Conservation (phyloP, 2,329 filamentous ascomycete genomes). For the Volutella citrinella region DNA sequence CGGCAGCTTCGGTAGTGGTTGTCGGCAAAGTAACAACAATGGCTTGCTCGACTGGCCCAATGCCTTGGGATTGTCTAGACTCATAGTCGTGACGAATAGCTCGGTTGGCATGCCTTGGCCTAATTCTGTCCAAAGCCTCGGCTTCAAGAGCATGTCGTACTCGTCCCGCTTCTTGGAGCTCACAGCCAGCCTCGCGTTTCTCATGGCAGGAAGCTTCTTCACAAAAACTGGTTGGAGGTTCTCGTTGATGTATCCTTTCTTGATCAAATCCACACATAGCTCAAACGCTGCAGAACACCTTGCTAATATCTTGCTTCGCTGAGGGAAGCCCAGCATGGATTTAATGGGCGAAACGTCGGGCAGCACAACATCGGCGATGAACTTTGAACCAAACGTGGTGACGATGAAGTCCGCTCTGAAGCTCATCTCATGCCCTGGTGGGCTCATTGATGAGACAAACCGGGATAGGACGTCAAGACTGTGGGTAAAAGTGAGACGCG, state of each 20-base stretch:
- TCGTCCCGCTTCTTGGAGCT: conserved; percentile 69
- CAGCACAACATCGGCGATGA: conserved; percentile 74
- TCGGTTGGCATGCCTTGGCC: conserved; percentile 39
- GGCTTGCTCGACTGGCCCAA: conserved; percentile 60
- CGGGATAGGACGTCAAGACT: conserved; percentile 69
- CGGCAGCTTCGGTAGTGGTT: conserved; percentile 61
- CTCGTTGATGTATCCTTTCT: conserved; percentile 66
- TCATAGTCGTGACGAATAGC: conserved; percentile 62
- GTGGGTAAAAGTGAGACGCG: conserved; percentile 74
- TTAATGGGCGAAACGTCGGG: conserved; percentile 72
- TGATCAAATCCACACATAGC: conserved; percentile 68
- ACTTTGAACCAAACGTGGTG: conserved; percentile 53
- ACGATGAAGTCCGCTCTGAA: conserved; percentile 60
- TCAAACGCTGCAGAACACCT: conserved; percentile 89
- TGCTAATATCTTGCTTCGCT: conserved; percentile 70
- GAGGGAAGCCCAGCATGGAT: conserved; percentile 60
- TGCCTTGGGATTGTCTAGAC: conserved; percentile 52
- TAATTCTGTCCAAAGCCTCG: conserved; percentile 63
- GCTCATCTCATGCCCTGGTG: conserved; percentile 26
- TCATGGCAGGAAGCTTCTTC: conserved; percentile 72
- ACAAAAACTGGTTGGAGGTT: conserved; percentile 71
- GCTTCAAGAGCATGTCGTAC: conserved; percentile 79
- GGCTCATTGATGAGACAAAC: conserved; percentile 65
- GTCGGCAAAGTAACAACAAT: conserved; percentile 69
- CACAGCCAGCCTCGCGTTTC: conserved; percentile 84